Conservation (phyloP, 2,329 filamentous ascomycete species). For the Alternaria ventricosa region DNA sequence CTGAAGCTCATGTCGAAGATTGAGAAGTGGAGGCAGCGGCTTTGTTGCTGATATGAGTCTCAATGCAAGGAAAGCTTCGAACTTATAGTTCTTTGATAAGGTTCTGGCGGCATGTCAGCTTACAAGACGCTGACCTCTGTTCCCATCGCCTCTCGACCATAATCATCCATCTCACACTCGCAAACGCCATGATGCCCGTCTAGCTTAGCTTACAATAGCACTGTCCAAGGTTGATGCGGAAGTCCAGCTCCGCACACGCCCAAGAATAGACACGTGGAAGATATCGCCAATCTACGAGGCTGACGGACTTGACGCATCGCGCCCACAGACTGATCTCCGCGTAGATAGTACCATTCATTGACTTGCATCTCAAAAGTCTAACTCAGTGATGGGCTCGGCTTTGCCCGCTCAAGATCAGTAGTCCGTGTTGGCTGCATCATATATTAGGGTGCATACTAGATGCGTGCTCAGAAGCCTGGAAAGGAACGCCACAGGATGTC, state of each 20-base stretch:
- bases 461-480: not conserved
- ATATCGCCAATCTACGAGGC: not conserved
- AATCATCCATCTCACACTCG: too few species aligned
- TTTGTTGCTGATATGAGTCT: not conserved
- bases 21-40: not conserved
- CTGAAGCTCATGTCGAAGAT: not conserved
- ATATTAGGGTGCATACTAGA: constrained; percentile 1
- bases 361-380: not conserved
- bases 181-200: not conserved
- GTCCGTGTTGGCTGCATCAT: not conserved
- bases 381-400: not conserved
- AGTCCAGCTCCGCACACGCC: not conserved
- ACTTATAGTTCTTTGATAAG: not conserved
- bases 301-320: not conserved
- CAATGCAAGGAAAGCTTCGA: not conserved
- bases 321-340: not conserved
- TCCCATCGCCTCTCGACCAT: not conserved
- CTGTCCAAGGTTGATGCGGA: not conserved
- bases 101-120: not conserved
- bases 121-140: not conserved
- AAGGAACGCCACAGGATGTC: not conserved
- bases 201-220: not conserved
- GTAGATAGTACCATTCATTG: not conserved
- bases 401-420: not conserved
- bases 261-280: not conserved